These are phyloP conservation scores for Ophiosphaerella herpotricha DNA, from an alignment of 2,329 filamentous ascomycete species.

Conservation along the genomic window DNA sequence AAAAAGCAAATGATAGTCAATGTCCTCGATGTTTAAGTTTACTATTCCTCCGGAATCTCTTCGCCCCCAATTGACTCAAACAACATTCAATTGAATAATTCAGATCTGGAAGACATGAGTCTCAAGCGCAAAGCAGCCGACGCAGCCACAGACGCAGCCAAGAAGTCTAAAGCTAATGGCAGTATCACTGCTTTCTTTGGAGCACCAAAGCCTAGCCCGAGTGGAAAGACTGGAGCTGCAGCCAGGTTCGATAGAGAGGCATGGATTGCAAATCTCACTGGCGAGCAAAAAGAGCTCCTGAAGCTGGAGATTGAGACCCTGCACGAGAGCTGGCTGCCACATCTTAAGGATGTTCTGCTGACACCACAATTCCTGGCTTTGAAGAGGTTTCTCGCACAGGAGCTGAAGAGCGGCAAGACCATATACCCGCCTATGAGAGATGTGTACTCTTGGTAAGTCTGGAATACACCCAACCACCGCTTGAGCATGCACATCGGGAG, in stretches of 20 bases:
- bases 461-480: background rate
- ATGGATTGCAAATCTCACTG: slow-evolving; percentile 79
- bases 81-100: background rate
- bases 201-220: slow-evolving; percentile 55
- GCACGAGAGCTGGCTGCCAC: slow-evolving; percentile 86
- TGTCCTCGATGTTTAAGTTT: background rate
- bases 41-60: background rate
- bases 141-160: slow-evolving; percentile 50
- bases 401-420: slow-evolving; percentile 73
- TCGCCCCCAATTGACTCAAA: slow-evolving; percentile 2
- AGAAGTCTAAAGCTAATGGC: slow-evolving; percentile 64
- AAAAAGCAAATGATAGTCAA: slow-evolving; percentile 4
- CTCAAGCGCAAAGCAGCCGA: slow-evolving; percentile 58
- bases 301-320: slow-evolving; percentile 90
- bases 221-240: slow-evolving; percentile 23
- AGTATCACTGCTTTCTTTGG: slow-evolving; percentile 92
- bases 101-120: slow-evolving; percentile 44
- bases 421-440: slow-evolving; percentile 88
- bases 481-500: background rate
- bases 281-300: slow-evolving; percentile 81
- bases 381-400: slow-evolving; percentile 83
- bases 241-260: slow-evolving; percentile 80
- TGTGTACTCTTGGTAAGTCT: slow-evolving; percentile 85
- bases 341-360: slow-evolving; percentile 83
- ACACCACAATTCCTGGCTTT: slow-evolving; percentile 81